Evolutionary conservation across 2,329 filamentous ascomycete species (phyloP).

Genomic region (Paecilomyces formosus): DNA sequence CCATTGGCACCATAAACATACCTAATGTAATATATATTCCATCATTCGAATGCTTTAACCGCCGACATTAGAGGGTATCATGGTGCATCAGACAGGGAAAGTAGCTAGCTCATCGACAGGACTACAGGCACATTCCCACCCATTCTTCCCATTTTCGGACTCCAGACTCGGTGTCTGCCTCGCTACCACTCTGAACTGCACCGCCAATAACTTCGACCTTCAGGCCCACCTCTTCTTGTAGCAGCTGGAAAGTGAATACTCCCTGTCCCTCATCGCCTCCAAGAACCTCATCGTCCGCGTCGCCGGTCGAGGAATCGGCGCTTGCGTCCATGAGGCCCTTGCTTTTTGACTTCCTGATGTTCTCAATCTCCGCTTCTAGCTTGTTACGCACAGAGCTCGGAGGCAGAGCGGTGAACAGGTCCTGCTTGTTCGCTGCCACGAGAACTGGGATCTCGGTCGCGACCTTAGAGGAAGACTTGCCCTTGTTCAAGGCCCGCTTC

Average conservation of each 20-base stretch:
- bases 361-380: conserved; percentile 73
- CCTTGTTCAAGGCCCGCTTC: conserved; percentile 53
- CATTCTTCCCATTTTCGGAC: conserved; percentile 84
- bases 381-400: conserved; percentile 64
- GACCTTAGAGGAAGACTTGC: conserved; percentile 47
- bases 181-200: conserved; percentile 50
- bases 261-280: conserved; percentile 73
- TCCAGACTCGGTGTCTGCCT: conserved; percentile 52
- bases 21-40: background rate
- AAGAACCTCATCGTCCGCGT: conserved; percentile 73
- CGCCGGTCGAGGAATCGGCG: conserved; percentile 48
- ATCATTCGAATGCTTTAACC: background rate
- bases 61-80: background rate
- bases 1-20: background rate
- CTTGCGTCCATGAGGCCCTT: conserved; percentile 79
- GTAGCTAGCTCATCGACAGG: conserved; percentile 3
- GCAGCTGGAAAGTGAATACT: conserved; percentile 70
- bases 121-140: conserved; percentile 68
- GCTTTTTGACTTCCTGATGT: conserved; percentile 67
- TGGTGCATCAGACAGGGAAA: background rate
- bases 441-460: conserved; percentile 63
- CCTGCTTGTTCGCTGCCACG: conserved; percentile 88
- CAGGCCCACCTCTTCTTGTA: conserved; percentile 71
- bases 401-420: conserved; percentile 88
- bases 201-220: conserved; percentile 71